Evolutionary conservation across 805 yeast species (phyloP).

Genomic region (Nakazawaea wickerhamii): DNA sequence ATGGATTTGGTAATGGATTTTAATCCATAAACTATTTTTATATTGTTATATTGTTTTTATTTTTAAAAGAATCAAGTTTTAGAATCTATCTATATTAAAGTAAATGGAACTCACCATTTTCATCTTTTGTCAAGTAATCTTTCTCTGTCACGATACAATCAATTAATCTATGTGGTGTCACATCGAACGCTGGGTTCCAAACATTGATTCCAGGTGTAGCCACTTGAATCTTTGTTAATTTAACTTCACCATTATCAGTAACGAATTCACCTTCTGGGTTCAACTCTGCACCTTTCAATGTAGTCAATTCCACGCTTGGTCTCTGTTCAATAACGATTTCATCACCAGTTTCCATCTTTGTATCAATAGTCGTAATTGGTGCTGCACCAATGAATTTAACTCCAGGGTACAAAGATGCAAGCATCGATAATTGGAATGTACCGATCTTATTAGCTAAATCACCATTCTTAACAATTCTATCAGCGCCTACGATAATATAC

Average conservation of each 20-base stretch:
- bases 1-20: slow-evolving; percentile 59
- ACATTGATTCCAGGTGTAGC: slow-evolving; percentile 84
- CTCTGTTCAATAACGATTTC: slow-evolving; percentile 84
- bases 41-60: slow-evolving; percentile 7
- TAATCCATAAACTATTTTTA: slow-evolving; percentile 14
- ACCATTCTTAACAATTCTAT: slow-evolving; percentile 87
- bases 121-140: slow-evolving; percentile 46
- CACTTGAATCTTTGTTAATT: slow-evolving; percentile 53
- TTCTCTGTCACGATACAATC: slow-evolving; percentile 90
- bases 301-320: slow-evolving; percentile 72
- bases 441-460: slow-evolving; percentile 97
- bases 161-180: slow-evolving; percentile 77
- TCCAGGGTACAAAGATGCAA: slow-evolving; percentile 57
- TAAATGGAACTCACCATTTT: slow-evolving; percentile 46
- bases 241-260: slow-evolving; percentile 24
- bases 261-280: slow-evolving; percentile 26
- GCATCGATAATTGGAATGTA: slow-evolving; percentile 78
- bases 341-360: slow-evolving; percentile 58
- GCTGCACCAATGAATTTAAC: slow-evolving; percentile 92
- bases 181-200: slow-evolving; percentile 97
- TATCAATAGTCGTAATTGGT: slow-evolving; percentile 87
- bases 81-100: slow-evolving; percentile 8
- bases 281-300: slow-evolving; percentile 64
- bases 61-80: background rate
- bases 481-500: slow-evolving; percentile 92